Percentiles rank a stretch among this genome's conserved stretches.
phyloP scores from a whole-genome alignment of 805 yeast species.

The Metschnikowia shivogae region DNA sequence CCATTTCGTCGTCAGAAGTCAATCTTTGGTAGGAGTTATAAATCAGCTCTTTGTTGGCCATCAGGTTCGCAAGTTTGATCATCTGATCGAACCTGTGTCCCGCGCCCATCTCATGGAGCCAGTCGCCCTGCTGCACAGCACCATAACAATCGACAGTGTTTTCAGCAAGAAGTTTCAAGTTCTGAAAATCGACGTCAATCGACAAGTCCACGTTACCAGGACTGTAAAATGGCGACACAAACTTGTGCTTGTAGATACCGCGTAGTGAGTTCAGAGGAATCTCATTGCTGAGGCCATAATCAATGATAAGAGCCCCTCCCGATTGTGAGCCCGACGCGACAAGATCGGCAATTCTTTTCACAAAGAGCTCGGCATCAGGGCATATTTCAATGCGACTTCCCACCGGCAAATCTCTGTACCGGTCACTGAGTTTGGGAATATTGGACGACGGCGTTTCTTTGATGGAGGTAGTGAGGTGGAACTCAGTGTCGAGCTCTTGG shows the following conservation, averaged over 20 bases:
- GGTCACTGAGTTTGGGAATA: slow-evolving; percentile 46
- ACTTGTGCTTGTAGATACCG: slow-evolving; percentile 67
- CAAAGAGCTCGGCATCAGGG: slow-evolving; percentile 62
- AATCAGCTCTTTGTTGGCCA: slow-evolving; percentile 49
- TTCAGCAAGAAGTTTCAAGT: slow-evolving; percentile 33
- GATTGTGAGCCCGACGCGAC: slow-evolving; percentile 33
- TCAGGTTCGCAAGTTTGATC: slow-evolving; percentile 34
- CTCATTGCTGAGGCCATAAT: slow-evolving; percentile 62
- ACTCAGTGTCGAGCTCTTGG: slow-evolving; percentile 27
- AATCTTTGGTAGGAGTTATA: slow-evolving; percentile 57
- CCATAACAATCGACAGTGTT: slow-evolving; percentile 39
- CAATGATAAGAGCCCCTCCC: slow-evolving; percentile 73
- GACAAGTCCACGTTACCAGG: slow-evolving; percentile 83
- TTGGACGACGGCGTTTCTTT: slow-evolving; percentile 59
- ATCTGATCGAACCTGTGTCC: slow-evolving; percentile 64
- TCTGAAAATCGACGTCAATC: slow-evolving; percentile 76
- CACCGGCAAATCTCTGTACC: slow-evolving; percentile 52
- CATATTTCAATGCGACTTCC: slow-evolving; percentile 68
- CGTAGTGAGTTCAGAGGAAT: slow-evolving; percentile 71
- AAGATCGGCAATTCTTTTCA: slow-evolving; percentile 49
- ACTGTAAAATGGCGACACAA: slow-evolving; percentile 67
- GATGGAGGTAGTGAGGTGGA: slow-evolving; percentile 55
- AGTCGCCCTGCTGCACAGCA: slow-evolving; percentile 73
- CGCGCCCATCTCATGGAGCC: slow-evolving; percentile 72
- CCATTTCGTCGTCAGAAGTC: slow-evolving; percentile 68